Conservation (phyloP, 2,329 filamentous ascomycete species). For the Cladosporium austrohemisphaericum region DNA sequence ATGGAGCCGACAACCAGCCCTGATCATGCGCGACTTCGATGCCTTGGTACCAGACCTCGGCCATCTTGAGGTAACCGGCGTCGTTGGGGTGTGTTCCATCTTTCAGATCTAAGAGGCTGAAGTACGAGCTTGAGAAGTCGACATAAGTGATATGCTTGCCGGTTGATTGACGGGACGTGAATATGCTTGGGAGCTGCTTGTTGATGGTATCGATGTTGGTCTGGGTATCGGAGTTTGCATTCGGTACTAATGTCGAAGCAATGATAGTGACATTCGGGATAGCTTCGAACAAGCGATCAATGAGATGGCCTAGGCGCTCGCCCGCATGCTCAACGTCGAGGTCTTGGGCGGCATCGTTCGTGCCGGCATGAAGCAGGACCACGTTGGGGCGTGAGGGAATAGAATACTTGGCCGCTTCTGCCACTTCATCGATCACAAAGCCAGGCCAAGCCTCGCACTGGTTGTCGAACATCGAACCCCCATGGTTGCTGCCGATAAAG, state of each 20-base stretch:
- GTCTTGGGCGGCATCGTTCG: conserved; percentile 8
- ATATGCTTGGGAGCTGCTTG: conserved; percentile 2
- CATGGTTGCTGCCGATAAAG: conserved; percentile 1
- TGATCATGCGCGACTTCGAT: neutral
- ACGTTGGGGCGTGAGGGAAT: conserved; percentile 13
- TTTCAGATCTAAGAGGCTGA: conserved; percentile 4
- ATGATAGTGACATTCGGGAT: conserved; percentile 14
- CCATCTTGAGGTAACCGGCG: conserved; percentile 16
- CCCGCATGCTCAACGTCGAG: conserved; percentile 4
- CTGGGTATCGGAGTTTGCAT: conserved; percentile 1
- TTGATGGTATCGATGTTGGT: conserved; percentile 11
- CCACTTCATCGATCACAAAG: conserved; percentile 14
- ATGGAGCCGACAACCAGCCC: conserved; percentile 12
- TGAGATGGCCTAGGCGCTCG: conserved; percentile 8
- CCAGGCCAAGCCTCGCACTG: conserved; percentile 16
- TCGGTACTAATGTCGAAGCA: conserved; percentile 11
- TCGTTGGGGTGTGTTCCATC: conserved; percentile 12
- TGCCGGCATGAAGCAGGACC: conserved; percentile 15
- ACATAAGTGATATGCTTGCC: conserved; percentile 12
- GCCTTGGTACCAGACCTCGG: conserved; percentile 13
- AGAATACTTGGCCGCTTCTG: conserved; percentile 2
- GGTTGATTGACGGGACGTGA: neutral
- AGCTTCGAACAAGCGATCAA: conserved; percentile 11
- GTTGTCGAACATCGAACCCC: conserved; percentile 12
- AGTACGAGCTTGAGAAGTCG: conserved; percentile 10